Evolutionary conservation across 1,284 basidiomycete species (phyloP).

Genomic region (Meripilus lineatus): DNA sequence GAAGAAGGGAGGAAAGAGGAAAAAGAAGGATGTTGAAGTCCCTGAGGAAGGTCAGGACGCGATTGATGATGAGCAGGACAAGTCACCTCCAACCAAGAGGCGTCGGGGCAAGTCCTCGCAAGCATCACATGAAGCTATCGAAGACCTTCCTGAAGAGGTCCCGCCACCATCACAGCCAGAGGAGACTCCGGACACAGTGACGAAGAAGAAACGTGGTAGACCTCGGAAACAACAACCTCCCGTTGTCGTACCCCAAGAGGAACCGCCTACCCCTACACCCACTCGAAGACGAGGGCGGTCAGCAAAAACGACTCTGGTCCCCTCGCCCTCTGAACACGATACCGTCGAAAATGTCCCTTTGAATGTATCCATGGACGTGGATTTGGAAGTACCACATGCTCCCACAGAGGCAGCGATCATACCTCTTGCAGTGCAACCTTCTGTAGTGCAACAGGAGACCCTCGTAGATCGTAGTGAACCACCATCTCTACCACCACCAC

Average conservation of each 20-base stretch:
- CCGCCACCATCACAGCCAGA: not conserved
- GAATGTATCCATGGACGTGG: too few relatives aligned
- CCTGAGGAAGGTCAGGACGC: conserved; percentile 2
- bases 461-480: too few relatives aligned
- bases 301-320: too few relatives aligned
- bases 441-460: too few relatives aligned
- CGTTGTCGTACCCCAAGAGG: not conserved
- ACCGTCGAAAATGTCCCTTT: too few relatives aligned
- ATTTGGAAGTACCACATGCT: too few relatives aligned
- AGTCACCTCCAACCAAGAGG: conserved; percentile 24
- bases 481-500: too few relatives aligned
- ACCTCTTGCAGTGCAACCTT: too few relatives aligned
- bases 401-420: too few relatives aligned
- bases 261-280: too few relatives aligned
- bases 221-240: conserved; percentile 24
- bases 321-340: too few relatives aligned
- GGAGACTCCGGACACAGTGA: not conserved
- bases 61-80: not conserved
- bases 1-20: conserved; percentile 25
- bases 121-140: conserved; percentile 14
- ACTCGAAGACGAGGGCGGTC: too few relatives aligned
- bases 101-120: conserved; percentile 35
- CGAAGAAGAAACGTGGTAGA: conserved; percentile 24
- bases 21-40: conserved; percentile 11
- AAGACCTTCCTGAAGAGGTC: conserved; percentile 6